phyloP scores from a whole-genome alignment of 768 basidiomycete genomes.

The Lanmaoa rubissima region DNA sequence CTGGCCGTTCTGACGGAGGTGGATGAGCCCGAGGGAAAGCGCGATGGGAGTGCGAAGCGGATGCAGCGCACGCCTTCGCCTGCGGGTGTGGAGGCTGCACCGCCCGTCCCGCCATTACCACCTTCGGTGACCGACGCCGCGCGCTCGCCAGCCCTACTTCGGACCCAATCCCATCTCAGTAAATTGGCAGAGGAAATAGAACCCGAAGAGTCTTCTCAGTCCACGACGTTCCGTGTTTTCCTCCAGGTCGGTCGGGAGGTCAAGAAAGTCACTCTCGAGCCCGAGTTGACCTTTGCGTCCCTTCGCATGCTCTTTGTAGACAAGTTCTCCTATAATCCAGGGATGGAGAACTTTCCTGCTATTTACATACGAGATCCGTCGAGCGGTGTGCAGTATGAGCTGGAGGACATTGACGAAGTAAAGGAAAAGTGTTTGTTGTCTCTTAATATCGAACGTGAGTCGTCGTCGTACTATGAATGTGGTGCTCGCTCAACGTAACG shows the following conservation, averaged over 20 bases:
- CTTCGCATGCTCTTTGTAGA: constrained; percentile 90
- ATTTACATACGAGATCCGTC: constrained; percentile 93
- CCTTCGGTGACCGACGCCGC: constrained; percentile 43
- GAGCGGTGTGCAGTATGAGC: constrained; percentile 91
- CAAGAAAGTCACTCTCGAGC: constrained; percentile 78
- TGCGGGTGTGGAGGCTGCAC: constrained; percentile 17
- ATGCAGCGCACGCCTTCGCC: constrained; percentile 38
- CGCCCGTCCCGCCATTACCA: constrained; percentile 49
- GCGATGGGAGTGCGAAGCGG: constrained; percentile 21
- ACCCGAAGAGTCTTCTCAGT: constrained; percentile 14
- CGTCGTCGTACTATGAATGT: background rate
- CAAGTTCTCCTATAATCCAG: constrained; percentile 91
- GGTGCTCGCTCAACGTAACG: constrained; percentile 5
- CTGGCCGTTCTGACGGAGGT: constrained; percentile 72
- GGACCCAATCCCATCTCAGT: constrained; percentile 6
- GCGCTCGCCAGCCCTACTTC: constrained; percentile 8
- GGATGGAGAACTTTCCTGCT: constrained; percentile 88
- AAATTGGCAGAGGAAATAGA: constrained; percentile 23
- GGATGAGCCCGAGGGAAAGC: constrained; percentile 45
- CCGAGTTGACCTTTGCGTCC: constrained; percentile 65
- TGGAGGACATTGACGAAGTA: constrained; percentile 93
- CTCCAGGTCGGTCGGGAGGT: constrained; percentile 89
- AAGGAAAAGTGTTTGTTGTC: constrained; percentile 85
- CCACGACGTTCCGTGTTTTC: constrained; percentile 63
- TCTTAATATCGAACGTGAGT: constrained; percentile 95